Base-by-base conservation (phyloP, 2,329 filamentous ascomycete genomes). In the Rutstroemia sp. region DNA sequence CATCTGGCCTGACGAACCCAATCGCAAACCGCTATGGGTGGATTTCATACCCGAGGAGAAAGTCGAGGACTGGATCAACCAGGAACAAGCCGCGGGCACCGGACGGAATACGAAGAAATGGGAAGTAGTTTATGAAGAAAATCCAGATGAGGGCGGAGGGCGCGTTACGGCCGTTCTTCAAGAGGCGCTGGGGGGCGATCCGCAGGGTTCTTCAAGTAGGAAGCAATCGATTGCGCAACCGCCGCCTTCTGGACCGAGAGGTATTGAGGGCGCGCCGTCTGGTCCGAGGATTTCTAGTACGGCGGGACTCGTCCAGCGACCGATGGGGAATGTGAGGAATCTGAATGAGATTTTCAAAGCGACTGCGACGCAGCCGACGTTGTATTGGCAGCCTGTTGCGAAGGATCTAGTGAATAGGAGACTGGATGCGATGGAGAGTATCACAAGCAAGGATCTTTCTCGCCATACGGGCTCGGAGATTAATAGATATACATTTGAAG, bases 1-100 rank as follows among this genome's bases (percentile, higher is more conserved):
- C 21, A 80, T 91, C 38, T 97, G 92, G 89, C 92, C 92, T 0
- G 83, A 91, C 57, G 92, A 97, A 72, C 83, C 86, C 57, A 88
- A 86, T 63, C 81, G 94, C 34, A 95, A 94, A 69, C 79, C 84
- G 0, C 78, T 97, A 1, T 95, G 87, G 81, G 89, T 89, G 3
- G 94, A 99, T 69, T 97, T 94, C 69, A 79, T 97, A 19, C 92
- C 92, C 0, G 80, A 87, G 17, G 83, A 89, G 25, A 82, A 83
- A 61, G 78, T 95, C 4, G 70, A 75, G 14, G 79, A 80, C 23
- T 97, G 91, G 90, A 86, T 95, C 57, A 78, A 82, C 7, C 78
- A 73, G 42, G 89, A 95, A 70, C 70, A 68, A 14, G 65, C 73
- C 63, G 65, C 76, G 60, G 62, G 75, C 51, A 58, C 70, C 68